Conservation (phyloP, 23 red algal genomes). For the Cyanidioschyzon merolae region DNA sequence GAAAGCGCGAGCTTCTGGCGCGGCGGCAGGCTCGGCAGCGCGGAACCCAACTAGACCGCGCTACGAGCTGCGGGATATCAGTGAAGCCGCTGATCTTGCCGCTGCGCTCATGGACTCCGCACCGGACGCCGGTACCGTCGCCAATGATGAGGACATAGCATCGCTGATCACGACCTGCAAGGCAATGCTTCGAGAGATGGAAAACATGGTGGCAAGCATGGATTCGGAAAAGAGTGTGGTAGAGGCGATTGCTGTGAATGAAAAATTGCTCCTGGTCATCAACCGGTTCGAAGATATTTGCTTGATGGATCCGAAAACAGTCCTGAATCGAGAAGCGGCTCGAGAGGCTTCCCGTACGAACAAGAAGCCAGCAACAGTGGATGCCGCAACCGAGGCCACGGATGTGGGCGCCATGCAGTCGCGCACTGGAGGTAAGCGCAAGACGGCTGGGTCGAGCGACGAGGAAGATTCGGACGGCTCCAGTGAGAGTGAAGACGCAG, state of each 20-base stretch:
- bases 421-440: neutral
- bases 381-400: neutral
- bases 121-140: conserved; percentile 2
- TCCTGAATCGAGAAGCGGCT: conserved; percentile 9
- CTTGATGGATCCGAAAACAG: conserved; percentile 8
- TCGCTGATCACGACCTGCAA: conserved; percentile 12
- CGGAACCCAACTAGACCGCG: neutral
- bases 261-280: conserved; percentile 17
- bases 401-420: neutral
- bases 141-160: conserved; percentile 1
- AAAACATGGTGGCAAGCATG: conserved; percentile 12
- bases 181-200: conserved; percentile 17
- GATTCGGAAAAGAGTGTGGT: conserved; percentile 3
- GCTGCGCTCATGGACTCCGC: neutral
- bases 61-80: conserved; percentile 9
- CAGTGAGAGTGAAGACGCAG: neutral
- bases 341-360: neutral
- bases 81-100: conserved; percentile 2
- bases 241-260: conserved; percentile 15
- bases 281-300: conserved; percentile 13
- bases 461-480: neutral
- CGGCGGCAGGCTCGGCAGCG: neutral
- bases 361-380: too few species aligned
- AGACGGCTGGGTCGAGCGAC: neutral
- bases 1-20: neutral